Percentiles rank a stretch among this genome's conserved stretches.
Evolutionary conservation across 1,284 basidiomycete species (phyloP).

Genomic region (Irpex sp.): DNA sequence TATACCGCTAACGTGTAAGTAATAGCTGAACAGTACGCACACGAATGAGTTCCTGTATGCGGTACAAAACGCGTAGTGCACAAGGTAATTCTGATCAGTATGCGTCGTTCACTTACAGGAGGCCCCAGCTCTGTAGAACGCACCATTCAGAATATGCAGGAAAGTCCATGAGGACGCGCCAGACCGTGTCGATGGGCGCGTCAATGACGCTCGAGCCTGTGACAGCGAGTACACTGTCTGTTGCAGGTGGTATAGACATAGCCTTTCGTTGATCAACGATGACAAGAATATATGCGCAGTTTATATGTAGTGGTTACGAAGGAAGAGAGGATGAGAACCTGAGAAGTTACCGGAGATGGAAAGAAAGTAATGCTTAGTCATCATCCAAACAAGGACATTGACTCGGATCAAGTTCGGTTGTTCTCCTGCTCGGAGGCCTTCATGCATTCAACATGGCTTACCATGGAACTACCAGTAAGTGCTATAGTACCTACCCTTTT

Average conservation of each 20-base stretch:
- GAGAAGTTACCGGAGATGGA: not conserved
- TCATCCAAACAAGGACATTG: too few species aligned
- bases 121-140: constrained; percentile 6
- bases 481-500: too few species aligned
- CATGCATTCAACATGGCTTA: too few species aligned
- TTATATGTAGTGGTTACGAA: not conserved
- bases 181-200: constrained; percentile 56
- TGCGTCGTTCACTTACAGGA: not conserved
- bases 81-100: not conserved
- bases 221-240: constrained; percentile 43
- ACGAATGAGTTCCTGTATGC: constrained; percentile 72
- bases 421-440: too few species aligned
- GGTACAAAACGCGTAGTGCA: not conserved
- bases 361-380: not conserved
- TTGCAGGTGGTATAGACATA: constrained; percentile 13
- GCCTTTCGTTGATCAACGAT: not conserved
- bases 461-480: too few species aligned
- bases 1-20: not conserved
- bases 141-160: constrained; percentile 62
- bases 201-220: constrained; percentile 50
- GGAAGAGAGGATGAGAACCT: not conserved
- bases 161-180: constrained; percentile 56
- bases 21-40: constrained; percentile 42
- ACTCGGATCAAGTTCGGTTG: too few species aligned
- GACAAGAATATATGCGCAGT: not conserved